Evolutionary conservation across 2,329 filamentous ascomycete genomes (phyloP), one percentile per base, ranked within the genome.

Genomic region (Sordariomycetes sp.): DNA sequence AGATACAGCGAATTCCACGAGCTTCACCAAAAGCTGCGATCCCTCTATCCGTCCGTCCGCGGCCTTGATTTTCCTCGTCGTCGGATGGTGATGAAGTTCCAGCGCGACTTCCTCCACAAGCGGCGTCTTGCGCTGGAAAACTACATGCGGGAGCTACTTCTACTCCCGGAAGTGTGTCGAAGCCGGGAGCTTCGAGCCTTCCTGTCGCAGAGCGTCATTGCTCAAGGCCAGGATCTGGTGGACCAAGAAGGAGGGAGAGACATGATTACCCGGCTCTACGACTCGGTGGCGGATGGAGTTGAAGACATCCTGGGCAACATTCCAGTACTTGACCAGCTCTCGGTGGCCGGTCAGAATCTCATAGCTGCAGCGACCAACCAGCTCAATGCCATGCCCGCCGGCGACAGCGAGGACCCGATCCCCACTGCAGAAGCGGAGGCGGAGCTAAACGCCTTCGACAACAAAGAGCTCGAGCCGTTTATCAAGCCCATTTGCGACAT

Each of bases 401-500:
- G 74, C 35, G 73, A 73, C 12, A 76, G 72, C 60, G 80, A 82
- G 61, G 81, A 81, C 54, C 70, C 69, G 6, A 64, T 75, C 59
- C 71, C 72, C 8, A 77, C 82, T 2, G 82, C 85, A 2, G 94
- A 97, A 74, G 94, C 92, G 0, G 92, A 97, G 72, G 93, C 93
- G 0, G 94, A 97, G 71, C 77, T 99, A 54, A 89, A 92, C 59
- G 93, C 93, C 0, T 97, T 96, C 18, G 43, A 48, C 16, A 87
- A 89, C 68, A 87, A 86, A 66, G 90, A 96, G 65, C 78, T 91
- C 2, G 91, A 96, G 68, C 94, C 94, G 1, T 97, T 99, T 67
- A 94, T 99, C 66, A 99, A 97, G 69, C 95, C 94, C 3, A 97
- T 99, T 61, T 97, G 92, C 71, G 94, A 99, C 70, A 86, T 99